A percentile compares a stretch with the other conserved stretches of the same genome.
phyloP scores from a whole-genome alignment of 2,329 filamentous ascomycete genomes.

The Talaromyces sp. region DNA sequence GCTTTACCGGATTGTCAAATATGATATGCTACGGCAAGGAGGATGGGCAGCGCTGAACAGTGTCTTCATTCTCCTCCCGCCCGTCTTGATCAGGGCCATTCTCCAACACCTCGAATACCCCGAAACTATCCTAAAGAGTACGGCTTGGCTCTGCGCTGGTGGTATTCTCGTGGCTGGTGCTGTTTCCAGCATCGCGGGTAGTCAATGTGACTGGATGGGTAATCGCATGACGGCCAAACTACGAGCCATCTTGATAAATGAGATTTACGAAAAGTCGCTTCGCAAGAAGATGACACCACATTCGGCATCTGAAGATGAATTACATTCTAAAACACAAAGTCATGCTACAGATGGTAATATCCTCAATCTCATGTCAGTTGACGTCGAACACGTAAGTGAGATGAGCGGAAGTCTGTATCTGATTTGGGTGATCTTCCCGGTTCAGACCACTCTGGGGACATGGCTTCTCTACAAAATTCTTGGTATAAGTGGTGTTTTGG shows the following conservation, averaged over 20 bases:
- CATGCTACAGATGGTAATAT: neutral
- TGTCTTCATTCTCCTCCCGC: neutral
- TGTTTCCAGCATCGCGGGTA: neutral
- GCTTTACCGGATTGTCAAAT: neutral
- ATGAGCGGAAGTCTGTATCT: neutral
- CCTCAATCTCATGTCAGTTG: constrained; percentile 9
- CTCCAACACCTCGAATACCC: neutral
- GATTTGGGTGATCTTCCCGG: constrained; percentile 5
- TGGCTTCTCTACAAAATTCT: constrained; percentile 1
- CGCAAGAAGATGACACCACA: neutral
- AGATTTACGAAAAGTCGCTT: constrained; percentile 5
- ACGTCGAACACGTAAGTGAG: neutral
- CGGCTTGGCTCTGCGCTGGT: neutral
- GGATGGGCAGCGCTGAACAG: neutral
- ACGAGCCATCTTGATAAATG: constrained; percentile 1
- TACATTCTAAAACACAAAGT: neutral
- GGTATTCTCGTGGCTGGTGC: neutral
- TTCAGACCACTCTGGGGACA: neutral
- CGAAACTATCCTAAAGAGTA: neutral
- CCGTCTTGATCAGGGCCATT: neutral
- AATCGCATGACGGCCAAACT: neutral
- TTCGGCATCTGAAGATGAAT: neutral
- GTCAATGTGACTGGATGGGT: constrained; percentile 6
- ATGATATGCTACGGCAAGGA: neutral
- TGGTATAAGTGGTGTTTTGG: neutral